These are phyloP conservation scores for Liriodendron chinense DNA, from an alignment of 164 flowering plant species.

Conservation along the genomic window DNA sequence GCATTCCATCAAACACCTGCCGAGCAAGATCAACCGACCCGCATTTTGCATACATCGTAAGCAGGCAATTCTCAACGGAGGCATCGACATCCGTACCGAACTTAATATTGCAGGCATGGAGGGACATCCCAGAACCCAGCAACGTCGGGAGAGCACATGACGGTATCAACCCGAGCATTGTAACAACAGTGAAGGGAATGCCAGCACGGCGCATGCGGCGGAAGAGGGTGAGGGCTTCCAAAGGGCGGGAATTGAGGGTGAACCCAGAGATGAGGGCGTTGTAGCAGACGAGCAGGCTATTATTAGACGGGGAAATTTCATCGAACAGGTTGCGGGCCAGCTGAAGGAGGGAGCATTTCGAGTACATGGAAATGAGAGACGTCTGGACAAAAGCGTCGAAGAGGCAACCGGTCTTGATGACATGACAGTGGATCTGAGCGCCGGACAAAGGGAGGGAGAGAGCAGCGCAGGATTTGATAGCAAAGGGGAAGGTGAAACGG, in stretches of 20 bases:
- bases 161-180: conserved; percentile 72
- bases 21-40: conserved; percentile 49
- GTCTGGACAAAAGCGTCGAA: conserved; percentile 61
- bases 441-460: conserved; percentile 55
- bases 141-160: conserved; percentile 37
- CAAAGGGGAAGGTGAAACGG: conserved; percentile 83
- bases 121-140: conserved; percentile 48
- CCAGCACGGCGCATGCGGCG: conserved; percentile 45
- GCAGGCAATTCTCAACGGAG: conserved; percentile 64
- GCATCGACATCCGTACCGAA: conserved; percentile 41
- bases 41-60: conserved; percentile 73
- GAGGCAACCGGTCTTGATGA: conserved; percentile 49
- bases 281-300: conserved; percentile 46
- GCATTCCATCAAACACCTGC: conserved; percentile 58
- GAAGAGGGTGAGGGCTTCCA: conserved; percentile 52
- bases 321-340: conserved; percentile 64
- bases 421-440: conserved; percentile 66
- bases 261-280: conserved; percentile 82
- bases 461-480: conserved; percentile 69
- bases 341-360: conserved; percentile 26
- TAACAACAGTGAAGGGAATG: conserved; percentile 44
- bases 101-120: conserved; percentile 58
- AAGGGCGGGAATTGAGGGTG: conserved; percentile 27
- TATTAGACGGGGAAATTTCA: conserved; percentile 36
- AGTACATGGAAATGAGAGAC: conserved; percentile 66